These are phyloP conservation scores for Hibiscus mutabilis DNA, from an alignment of 345 rosid genomes.

Conservation along the genomic window DNA sequence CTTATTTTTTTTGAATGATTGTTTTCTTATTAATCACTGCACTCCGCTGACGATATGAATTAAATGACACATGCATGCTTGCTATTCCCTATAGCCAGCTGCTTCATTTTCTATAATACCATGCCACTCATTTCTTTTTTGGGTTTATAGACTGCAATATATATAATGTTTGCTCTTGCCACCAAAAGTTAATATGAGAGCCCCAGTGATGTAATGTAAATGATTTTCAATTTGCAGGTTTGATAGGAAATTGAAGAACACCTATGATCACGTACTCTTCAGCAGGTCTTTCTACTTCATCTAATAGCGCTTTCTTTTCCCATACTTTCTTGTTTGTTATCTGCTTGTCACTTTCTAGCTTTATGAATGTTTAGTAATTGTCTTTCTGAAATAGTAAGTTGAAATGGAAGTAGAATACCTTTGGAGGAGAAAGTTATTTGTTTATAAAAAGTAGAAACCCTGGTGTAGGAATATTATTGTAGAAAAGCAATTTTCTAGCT, in stretches of 20 bases:
- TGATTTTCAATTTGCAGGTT: conserved; percentile 53
- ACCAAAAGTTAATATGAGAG: not conserved
- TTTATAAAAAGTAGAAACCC: not conserved
- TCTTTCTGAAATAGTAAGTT: not conserved
- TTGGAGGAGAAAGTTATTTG: not conserved
- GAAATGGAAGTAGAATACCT: not conserved
- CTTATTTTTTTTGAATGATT: no score
- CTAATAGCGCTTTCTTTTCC: not conserved
- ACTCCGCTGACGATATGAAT: not conserved
- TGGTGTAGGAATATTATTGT: not conserved
- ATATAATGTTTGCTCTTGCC: not conserved
- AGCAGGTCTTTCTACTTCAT: conserved; percentile 57
- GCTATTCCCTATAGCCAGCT: not conserved
- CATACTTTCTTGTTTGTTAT: not conserved
- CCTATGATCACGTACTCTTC: conserved; percentile 85
- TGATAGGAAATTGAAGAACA: conserved; percentile 81
- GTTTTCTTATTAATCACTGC: not conserved
- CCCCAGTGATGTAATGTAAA: not conserved
- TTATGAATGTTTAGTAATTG: not conserved
- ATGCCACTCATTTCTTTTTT: not conserved
- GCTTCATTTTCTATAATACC: not conserved
- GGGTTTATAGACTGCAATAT: not conserved
- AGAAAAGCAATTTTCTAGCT: no score
- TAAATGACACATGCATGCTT: not conserved
- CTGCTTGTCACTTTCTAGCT: not conserved